Base-by-base conservation (phyloP, 345 rosid species). In the Salix suchowensis region DNA sequence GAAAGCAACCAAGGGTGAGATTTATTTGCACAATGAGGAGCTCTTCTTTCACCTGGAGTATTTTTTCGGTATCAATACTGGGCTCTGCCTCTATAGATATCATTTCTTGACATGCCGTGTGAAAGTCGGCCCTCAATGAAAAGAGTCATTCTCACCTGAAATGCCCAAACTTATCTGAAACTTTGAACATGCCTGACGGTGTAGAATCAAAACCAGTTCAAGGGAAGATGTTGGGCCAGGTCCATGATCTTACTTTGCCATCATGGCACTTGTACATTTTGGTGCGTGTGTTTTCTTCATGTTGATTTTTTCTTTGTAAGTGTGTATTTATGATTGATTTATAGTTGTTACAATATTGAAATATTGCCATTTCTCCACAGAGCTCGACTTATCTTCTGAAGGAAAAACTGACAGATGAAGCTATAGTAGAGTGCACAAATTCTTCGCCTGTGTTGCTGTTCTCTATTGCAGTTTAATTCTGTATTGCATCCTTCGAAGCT, bases 211-310 rank as follows among this genome's bases (percentile, higher is more conserved):
- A 36, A 32, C 36, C 58, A n/a, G 28, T 26, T 39, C 37, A 8
- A 21, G 34, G 42, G 58, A 30, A 2, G 32, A 44, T 48, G 70
- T 23, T 42, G 24, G 26, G 50, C 40, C 62, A 54, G 74, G 46
- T 65, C 44, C 60, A 13, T 64, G 74, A 39, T 79, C 55, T 66
- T 26, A 58, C 46, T 21, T 32, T 34, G 55, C 48, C 52, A 37
- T 82, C 28, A n/a, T 42, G 62, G 21, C 61, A 37, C 68, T 39
- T 81, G 79, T 83, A 77, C 34, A 79, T 75, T 62, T 21, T 15
- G 10, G 16, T 60, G 44, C 16, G 58, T 39, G 39, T 23, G 0
- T 15, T 65, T 7, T 73, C 26, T 39, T 66, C 32, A 55, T 60
- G 50, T 14, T 24, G 12, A 6, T 46, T 62, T 52, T 76, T 30